Percentiles rank a stretch among this genome's conserved stretches.
Conservation (phyloP, 805 yeast species). For the Candida mattraensis region DNA sequence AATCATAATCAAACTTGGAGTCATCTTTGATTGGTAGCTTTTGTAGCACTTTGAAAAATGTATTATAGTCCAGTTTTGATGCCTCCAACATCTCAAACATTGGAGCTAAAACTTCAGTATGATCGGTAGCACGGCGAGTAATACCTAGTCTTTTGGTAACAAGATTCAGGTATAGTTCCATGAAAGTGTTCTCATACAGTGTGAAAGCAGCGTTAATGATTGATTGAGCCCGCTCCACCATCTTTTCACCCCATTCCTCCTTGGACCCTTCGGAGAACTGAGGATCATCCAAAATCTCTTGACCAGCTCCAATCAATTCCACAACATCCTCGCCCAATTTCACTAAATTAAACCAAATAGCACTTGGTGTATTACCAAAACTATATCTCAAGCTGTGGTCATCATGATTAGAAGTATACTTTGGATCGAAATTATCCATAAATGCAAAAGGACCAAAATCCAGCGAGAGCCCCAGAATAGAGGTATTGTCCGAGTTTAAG, state of each 20-base stretch:
- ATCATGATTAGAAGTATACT: slow-evolving; percentile 87
- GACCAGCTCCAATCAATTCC: slow-evolving; percentile 75
- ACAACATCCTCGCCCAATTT: slow-evolving; percentile 83
- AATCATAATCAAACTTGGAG: slow-evolving; percentile 31
- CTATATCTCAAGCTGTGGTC: slow-evolving; percentile 72
- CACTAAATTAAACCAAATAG: slow-evolving; percentile 91
- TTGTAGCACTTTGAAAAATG: slow-evolving; percentile 70
- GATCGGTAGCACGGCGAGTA: slow-evolving; percentile 39
- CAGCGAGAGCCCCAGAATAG: slow-evolving; percentile 81
- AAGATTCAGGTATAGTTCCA: slow-evolving; percentile 52
- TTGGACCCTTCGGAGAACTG: slow-evolving; percentile 40
- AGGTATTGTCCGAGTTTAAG: slow-evolving; percentile 90
- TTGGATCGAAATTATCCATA: slow-evolving; percentile 80
- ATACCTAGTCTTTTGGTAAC: slow-evolving; percentile 75
- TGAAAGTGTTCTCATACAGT: slow-evolving; percentile 62
- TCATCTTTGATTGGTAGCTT: slow-evolving; percentile 36
- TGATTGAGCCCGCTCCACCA: slow-evolving; percentile 61
- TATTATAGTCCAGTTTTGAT: slow-evolving; percentile 75
- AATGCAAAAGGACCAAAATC: slow-evolving; percentile 96
- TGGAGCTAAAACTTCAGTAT: slow-evolving; percentile 51
- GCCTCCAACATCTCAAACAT: slow-evolving; percentile 59
- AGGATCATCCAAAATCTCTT: slow-evolving; percentile 45
- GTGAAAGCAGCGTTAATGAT: slow-evolving; percentile 64
- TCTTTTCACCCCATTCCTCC: slow-evolving; percentile 48
- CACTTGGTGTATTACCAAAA: slow-evolving; percentile 78